phyloP scores from a whole-genome alignment of 192 early-diverging fungal species.

The Podila minutissima region DNA sequence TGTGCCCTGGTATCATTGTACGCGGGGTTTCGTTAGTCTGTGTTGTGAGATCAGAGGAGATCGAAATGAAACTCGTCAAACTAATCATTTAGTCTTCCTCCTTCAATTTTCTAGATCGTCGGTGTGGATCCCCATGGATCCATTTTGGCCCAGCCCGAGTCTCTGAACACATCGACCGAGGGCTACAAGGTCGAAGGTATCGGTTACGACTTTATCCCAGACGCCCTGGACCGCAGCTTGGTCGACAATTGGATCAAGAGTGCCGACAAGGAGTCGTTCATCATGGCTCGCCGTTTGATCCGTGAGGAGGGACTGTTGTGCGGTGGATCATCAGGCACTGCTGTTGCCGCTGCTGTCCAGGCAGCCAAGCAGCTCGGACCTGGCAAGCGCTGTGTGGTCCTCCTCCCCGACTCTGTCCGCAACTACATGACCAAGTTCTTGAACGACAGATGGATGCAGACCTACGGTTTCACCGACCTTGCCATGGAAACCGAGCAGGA shows the following conservation, averaged over 20 bases:
- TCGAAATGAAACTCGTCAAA: neutral
- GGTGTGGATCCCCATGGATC: slow-evolving; percentile 94
- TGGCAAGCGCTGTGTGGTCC: slow-evolving; percentile 88
- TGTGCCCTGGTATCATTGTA: slow-evolving; percentile 77
- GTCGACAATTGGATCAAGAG: slow-evolving; percentile 96
- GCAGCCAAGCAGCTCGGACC: slow-evolving; percentile 82
- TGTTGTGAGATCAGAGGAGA: neutral
- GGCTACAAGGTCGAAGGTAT: slow-evolving; percentile 95
- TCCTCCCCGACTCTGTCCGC: slow-evolving; percentile 95
- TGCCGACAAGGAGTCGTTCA: slow-evolving; percentile 90
- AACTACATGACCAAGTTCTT: slow-evolving; percentile 99
- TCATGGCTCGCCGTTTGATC: slow-evolving; percentile 94
- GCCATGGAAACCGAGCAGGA: slow-evolving; percentile 67
- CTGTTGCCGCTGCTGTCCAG: slow-evolving; percentile 84
- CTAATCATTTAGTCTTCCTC: neutral
- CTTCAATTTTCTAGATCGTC: slow-evolving; percentile 62
- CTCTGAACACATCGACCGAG: slow-evolving; percentile 73
- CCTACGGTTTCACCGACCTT: slow-evolving; percentile 83
- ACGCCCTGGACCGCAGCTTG: slow-evolving; percentile 79
- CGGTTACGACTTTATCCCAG: slow-evolving; percentile 97
- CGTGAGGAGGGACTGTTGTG: slow-evolving; percentile 93
- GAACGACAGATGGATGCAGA: slow-evolving; percentile 95
- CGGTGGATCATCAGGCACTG: slow-evolving; percentile 93
- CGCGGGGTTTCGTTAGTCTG: neutral
- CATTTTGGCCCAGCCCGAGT: slow-evolving; percentile 87